phyloP scores from a whole-genome alignment of 192 early-diverging fungal species.

The Chytriomyces sp. region DNA sequence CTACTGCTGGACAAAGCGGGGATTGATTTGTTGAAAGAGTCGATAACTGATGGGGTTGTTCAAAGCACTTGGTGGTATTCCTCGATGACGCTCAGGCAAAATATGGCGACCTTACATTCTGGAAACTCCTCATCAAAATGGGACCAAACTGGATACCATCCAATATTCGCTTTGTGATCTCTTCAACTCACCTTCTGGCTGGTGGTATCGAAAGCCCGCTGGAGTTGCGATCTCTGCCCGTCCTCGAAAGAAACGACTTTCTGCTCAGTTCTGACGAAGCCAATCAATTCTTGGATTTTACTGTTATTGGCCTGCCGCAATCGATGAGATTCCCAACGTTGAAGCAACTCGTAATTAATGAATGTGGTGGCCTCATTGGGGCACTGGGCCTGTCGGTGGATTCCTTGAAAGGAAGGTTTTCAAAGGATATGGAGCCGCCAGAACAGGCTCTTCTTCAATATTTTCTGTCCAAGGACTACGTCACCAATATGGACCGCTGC shows the following conservation, averaged over 20 bases:
- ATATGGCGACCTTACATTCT: constrained; percentile 23
- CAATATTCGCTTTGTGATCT: constrained; percentile 36
- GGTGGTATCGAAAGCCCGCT: constrained; percentile 15
- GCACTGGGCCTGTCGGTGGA: constrained; percentile 22
- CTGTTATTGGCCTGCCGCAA: constrained; percentile 19
- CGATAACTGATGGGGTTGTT: not conserved
- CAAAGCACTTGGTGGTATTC: constrained; percentile 17
- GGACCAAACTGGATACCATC: constrained; percentile 26
- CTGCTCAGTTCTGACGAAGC: constrained; percentile 29
- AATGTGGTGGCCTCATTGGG: constrained; percentile 30
- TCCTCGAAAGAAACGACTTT: constrained; percentile 41
- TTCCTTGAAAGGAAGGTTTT: constrained; percentile 18
- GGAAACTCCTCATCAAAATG: constrained; percentile 24
- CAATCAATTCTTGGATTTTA: constrained; percentile 14
- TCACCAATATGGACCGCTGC: constrained; percentile 2
- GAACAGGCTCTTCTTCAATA: constrained; percentile 21
- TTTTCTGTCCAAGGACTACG: constrained; percentile 22
- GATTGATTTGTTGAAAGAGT: not conserved
- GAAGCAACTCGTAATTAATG: constrained; percentile 14
- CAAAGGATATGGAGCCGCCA: not conserved
- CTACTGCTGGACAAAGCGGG: not conserved
- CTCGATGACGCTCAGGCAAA: constrained; percentile 40
- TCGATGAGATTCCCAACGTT: constrained; percentile 17
- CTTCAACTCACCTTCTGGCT: constrained; percentile 30
- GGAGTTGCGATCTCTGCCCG: not conserved